Conservation (phyloP, 2,329 filamentous ascomycete species). For the Eurotiales sp. region DNA sequence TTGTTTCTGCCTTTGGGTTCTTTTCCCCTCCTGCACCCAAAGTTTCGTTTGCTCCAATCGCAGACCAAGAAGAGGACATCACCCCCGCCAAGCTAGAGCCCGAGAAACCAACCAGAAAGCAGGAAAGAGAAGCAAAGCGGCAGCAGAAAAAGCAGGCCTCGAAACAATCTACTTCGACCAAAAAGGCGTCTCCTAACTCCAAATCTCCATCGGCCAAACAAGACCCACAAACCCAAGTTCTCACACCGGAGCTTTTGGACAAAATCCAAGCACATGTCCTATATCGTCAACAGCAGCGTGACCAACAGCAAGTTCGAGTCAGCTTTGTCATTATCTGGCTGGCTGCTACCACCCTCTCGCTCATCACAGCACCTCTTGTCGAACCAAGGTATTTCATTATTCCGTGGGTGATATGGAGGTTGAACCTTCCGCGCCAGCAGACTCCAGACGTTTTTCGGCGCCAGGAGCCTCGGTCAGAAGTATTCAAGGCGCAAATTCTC, state of each 20-base stretch:
- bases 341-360: constrained; percentile 67
- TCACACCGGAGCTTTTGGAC: constrained; percentile 27
- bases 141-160: constrained; percentile 22
- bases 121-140: constrained; percentile 20
- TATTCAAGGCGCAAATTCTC: constrained; percentile 23
- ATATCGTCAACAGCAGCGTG: constrained; percentile 26
- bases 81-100: constrained; percentile 15
- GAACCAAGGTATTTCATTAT: constrained; percentile 96
- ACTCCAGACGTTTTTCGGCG: constrained; percentile 27
- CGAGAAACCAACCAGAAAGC: constrained; percentile 19
- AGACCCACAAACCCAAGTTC: constrained; percentile 18
- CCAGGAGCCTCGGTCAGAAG: constrained; percentile 17
- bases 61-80: constrained; percentile 18
- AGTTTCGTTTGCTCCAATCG: neutral
- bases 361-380: constrained; percentile 85
- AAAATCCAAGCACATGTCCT: constrained; percentile 27
- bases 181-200: constrained; percentile 15
- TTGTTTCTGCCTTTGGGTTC: constrained; percentile 60
- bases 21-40: constrained; percentile 20
- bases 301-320: constrained; percentile 31
- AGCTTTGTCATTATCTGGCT: constrained; percentile 62
- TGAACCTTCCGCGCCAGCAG: constrained; percentile 62
- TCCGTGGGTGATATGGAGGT: constrained; percentile 88
- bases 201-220: constrained; percentile 12
- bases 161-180: constrained; percentile 21